Evolutionary conservation across 352 stramenopile genomes (phyloP).

Genomic region (Phytophthora cactorum): DNA sequence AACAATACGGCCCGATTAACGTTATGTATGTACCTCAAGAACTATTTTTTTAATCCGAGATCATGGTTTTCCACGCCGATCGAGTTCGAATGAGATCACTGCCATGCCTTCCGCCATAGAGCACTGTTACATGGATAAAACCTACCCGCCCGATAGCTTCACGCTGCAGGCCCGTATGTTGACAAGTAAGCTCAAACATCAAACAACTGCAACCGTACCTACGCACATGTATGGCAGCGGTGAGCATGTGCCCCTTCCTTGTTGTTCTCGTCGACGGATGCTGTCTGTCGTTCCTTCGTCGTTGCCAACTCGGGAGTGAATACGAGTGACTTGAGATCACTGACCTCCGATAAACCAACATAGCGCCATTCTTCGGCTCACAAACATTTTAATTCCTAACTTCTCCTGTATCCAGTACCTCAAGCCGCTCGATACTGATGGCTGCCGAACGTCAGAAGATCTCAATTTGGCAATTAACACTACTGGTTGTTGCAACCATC

Average conservation of each 20-base stretch:
- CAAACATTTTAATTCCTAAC: not conserved
- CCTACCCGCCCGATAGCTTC: not conserved
- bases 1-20: not conserved
- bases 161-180: constrained; percentile 11
- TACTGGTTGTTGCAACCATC: constrained; percentile 9
- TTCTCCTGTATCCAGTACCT: not conserved
- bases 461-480: not conserved
- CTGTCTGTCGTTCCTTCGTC: constrained; percentile 6
- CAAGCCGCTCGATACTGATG: not conserved
- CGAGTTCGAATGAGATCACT: not conserved
- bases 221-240: constrained; percentile 3
- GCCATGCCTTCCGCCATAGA: not conserved
- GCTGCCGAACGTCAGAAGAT: constrained; percentile 3
- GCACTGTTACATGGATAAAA: constrained; percentile 4
- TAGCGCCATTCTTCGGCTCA: not conserved
- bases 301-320: not conserved
- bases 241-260: constrained; percentile 2
- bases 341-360: not conserved
- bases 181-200: not conserved
- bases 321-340: not conserved
- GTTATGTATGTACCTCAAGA: too few relatives aligned
- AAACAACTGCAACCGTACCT: constrained; percentile 10
- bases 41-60: not conserved
- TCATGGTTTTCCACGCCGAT: not conserved
- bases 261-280: constrained; percentile 12